A percentile compares a stretch with the other conserved stretches of the same genome.
These are phyloP conservation scores for Heimioporus sp. DNA, from an alignment of 768 basidiomycete species.

Conservation along the genomic window DNA sequence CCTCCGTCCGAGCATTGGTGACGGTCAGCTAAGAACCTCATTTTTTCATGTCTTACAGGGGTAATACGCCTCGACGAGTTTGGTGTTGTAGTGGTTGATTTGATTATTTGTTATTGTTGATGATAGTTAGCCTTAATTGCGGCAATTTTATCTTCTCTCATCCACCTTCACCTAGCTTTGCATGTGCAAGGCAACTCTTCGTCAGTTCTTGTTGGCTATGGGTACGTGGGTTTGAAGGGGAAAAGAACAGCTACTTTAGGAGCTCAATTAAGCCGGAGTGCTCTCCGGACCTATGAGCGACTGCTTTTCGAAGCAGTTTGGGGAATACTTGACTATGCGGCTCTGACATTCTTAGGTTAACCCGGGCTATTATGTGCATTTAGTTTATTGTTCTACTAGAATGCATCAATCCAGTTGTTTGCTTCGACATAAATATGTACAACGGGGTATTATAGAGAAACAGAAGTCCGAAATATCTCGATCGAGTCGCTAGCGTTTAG, in stretches of 20 bases:
- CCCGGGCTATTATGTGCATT: not conserved
- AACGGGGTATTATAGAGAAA: not conserved
- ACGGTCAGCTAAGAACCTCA: not conserved
- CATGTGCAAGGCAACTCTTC: conserved; percentile 53
- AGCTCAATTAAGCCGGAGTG: conserved; percentile 84
- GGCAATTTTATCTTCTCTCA: not conserved
- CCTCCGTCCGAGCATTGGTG: conserved; percentile 31
- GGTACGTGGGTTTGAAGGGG: conserved; percentile 52
- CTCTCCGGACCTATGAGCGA: conserved; percentile 42
- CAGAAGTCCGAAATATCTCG: not conserved
- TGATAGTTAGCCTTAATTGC: too few relatives aligned
- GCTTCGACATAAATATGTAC: too few relatives aligned
- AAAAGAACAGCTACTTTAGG: conserved; percentile 36
- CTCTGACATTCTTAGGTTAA: conserved; percentile 45
- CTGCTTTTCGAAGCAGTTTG: conserved; percentile 39
- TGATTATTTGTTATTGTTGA: too few relatives aligned
- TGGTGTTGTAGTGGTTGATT: too few relatives aligned
- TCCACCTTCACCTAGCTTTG: conserved; percentile 28
- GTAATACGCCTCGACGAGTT: too few relatives aligned
- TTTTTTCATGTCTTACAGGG: too few relatives aligned
- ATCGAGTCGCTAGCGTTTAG: too few relatives aligned
- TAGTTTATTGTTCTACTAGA: not conserved
- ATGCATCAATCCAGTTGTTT: not conserved
- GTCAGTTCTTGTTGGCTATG: conserved; percentile 40
- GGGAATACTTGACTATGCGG: conserved; percentile 75